A percentile compares a stretch with the other conserved stretches of the same genome.
phyloP scores from a whole-genome alignment of 768 basidiomycete species.

The Xerocomus potaroensis region DNA sequence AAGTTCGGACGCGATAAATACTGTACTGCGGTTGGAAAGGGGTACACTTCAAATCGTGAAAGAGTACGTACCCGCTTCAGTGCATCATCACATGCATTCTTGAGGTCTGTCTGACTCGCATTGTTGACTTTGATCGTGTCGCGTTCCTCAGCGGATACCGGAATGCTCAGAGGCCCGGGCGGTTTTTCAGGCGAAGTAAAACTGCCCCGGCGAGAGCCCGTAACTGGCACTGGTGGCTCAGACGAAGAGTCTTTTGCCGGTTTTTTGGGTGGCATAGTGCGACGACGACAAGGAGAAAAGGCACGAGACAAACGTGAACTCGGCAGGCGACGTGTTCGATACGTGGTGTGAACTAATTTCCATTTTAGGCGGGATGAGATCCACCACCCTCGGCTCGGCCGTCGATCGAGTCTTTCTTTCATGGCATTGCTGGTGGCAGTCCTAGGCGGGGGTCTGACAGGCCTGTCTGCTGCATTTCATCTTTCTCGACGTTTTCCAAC shows the following conservation, averaged over 20 bases:
- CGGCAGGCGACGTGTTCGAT: conserved; percentile 21
- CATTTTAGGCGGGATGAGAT: not conserved
- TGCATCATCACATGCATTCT: conserved; percentile 81
- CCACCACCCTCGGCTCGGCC: too few relatives aligned
- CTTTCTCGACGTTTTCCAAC: conserved; percentile 62
- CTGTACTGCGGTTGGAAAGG: conserved; percentile 37
- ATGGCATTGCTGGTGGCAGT: conserved; percentile 44
- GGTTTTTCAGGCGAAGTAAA: conserved; percentile 37
- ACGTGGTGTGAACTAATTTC: conserved; percentile 18
- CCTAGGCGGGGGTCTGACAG: conserved; percentile 78
- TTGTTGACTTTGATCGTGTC: conserved; percentile 62
- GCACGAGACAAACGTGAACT: not conserved
- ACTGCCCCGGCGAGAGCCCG: conserved; percentile 26
- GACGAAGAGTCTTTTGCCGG: conserved; percentile 8
- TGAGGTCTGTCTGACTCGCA: conserved; percentile 52
- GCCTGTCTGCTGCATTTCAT: conserved; percentile 78
- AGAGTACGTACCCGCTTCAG: conserved; percentile 68
- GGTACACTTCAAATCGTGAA: not conserved
- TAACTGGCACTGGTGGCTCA: conserved; percentile 9
- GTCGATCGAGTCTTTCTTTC: not conserved
- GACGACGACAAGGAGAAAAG: not conserved
- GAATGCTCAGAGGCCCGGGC: conserved; percentile 50
- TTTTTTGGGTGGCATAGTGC: conserved; percentile 21
- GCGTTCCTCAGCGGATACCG: conserved; percentile 40
- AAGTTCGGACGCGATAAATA: conserved; percentile 74